phyloP scores from a whole-genome alignment of 805 yeast species.

The Candida succiphila region DNA sequence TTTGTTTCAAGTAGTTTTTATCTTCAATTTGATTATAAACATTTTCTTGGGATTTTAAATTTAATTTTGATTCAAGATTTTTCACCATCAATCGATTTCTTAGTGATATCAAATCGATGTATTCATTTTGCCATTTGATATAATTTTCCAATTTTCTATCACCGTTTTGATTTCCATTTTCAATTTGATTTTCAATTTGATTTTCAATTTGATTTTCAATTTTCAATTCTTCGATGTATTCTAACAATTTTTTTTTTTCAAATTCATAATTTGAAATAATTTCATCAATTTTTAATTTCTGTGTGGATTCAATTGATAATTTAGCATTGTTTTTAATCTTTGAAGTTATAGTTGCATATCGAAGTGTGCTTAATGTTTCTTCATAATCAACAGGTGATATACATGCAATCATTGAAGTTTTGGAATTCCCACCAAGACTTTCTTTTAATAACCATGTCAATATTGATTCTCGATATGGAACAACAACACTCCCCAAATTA shows the following conservation, averaged over 20 bases:
- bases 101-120: constrained; percentile 12
- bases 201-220: neutral
- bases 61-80: constrained; percentile 1
- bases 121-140: constrained; percentile 16
- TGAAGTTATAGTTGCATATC: constrained; percentile 74
- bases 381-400: constrained; percentile 71
- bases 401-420: constrained; percentile 84
- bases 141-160: constrained; percentile 13
- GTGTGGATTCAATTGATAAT: constrained; percentile 26
- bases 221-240: constrained; percentile 9
- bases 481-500: constrained; percentile 22
- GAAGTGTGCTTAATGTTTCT: constrained; percentile 63
- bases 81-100: constrained; percentile 5
- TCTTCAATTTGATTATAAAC: neutral
- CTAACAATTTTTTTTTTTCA: constrained; percentile 14
- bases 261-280: constrained; percentile 14
- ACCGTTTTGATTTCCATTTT: neutral
- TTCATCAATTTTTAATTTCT: constrained; percentile 26
- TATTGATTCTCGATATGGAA: constrained; percentile 68
- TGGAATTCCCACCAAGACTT: constrained; percentile 71
- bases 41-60: neutral
- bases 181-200: neutral
- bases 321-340: constrained; percentile 54
- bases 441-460: constrained; percentile 71
- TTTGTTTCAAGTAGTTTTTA: constrained; percentile 1